Evolutionary conservation across 176 grass and related monocot species (phyloP), one percentile per base, ranked within the genome.

Genomic region (Carex kokanica): DNA sequence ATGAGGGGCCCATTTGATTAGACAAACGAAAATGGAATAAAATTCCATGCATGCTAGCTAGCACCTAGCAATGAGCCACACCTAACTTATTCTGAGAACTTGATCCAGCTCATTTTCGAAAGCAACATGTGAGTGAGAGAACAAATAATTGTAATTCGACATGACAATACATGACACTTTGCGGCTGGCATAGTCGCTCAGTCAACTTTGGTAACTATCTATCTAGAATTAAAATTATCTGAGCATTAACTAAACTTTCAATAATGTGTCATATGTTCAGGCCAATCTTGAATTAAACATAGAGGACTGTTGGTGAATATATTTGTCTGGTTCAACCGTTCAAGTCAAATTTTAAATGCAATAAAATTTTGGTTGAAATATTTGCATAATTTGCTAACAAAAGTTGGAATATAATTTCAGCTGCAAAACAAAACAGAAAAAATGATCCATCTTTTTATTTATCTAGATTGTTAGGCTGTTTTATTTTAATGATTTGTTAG

Each of bases 81-180:
- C 78, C 56, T 82, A 64, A 82, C 49, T 82, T 64, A 7, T 82
- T 64, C 8, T 29, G 12, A 29, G 12, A 66, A 24, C 25, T 66
- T 82, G 14, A 52, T 82, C 80, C 80, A 82, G 80, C 80, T 82
- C 80, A 82, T 31, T 31, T 82, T 82, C 4, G 80, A 82, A 67
- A 67, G 60, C 80, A 53, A 67, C 80, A 65, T 82, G 80, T 65
- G n/a, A n/a, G n/a, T n/a, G 62, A 13, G 40, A 82, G 15, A 14
- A 64, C 41, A 82, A 64, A 40, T 58, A 40, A 60, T 80, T 64
- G 17, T 45, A 74, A 74, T 49, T 74, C 1, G 56, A 59, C 17
- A 59, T 59, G 55, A 6, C 55, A 58, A 47, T 47, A 47, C 8
- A 47, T 10, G 45, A 49, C 45, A 49, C 10, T 59, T 5, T 59